Evolutionary conservation across 208 protist species (phyloP).

Genomic region (Entamoeba dispar): DNA sequence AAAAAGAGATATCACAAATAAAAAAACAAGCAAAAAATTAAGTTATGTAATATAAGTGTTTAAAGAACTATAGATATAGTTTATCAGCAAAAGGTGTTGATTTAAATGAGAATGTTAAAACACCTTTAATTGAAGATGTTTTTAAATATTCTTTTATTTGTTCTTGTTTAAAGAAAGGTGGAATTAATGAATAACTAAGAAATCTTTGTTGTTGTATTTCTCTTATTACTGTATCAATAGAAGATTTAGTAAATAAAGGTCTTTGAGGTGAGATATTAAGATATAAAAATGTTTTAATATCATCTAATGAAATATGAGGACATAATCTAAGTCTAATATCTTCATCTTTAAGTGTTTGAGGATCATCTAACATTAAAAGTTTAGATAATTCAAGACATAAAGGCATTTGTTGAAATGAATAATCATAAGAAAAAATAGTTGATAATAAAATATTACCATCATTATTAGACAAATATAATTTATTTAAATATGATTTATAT

Average conservation of each 20-base stretch:
- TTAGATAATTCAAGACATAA: background rate
- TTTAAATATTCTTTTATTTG: background rate
- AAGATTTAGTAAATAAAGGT: background rate
- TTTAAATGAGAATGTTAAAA: background rate
- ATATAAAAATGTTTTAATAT: background rate
- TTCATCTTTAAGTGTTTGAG: background rate
- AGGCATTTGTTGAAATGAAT: background rate
- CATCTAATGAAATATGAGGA: background rate
- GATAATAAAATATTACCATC: background rate
- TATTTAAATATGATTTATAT: background rate
- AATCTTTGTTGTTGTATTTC: background rate
- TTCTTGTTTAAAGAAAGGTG: background rate
- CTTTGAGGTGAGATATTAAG: background rate
- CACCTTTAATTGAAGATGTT: background rate
- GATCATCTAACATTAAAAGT: background rate
- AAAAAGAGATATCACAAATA: background rate
- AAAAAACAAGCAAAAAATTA: background rate
- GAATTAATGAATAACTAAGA: background rate
- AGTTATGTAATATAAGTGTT: too few relatives aligned
- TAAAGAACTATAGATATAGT: background rate
- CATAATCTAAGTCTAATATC: background rate
- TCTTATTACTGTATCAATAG: background rate
- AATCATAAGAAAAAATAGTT: background rate
- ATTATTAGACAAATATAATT: background rate
- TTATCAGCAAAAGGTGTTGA: background rate